Evolutionary conservation across 1,139 yeast species (phyloP), one percentile per base, ranked within the genome.

Genomic region (Lodderomyces metapsilosis): DNA sequence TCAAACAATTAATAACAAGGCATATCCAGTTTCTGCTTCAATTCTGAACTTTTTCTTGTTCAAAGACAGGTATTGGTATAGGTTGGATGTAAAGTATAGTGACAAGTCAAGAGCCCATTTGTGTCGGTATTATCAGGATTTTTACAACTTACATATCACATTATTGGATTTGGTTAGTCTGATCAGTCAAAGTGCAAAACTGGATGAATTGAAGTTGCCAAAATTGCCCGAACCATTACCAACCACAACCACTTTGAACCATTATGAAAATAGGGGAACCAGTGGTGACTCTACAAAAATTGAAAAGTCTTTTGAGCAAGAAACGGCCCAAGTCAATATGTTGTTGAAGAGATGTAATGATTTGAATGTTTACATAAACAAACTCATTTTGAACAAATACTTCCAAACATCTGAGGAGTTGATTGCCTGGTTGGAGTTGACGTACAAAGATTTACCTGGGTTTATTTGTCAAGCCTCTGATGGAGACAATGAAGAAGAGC

Each of bases 181-280:
- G 16, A 23, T 38, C 8, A 36, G 31, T 12, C 13, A 36, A 6
- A 31, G 34, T 11, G 33, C 28, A 7, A 34, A 37, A 9, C 24
- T 13, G 11, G 30, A 38, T 5, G 28, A 43, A 36, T 46, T 62
- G 30, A 56, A 51, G 37, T 54, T 70, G 16, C 76, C 77, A 5
- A 69, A 64, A 48, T 54, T 71, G 33, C 78, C 76, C 1, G 73
- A 68, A 45, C 77, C 76, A 3, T 64, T 71, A 10, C 71, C 71
- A 7, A 42, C 40, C n/a, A 20, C 20, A 4, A 34, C 37, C 6
- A n/a, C 25, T 8, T 13, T 20, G 10, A n/a, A 25, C n/a, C 13
- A 25, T 15, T 25, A 36, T 20, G 12, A 36, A 12, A 10, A 12
- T 3, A 17, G 18, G 13, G 23, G 38, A 12, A 23, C n/a, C 12